Evolutionary conservation across 345 rosid species (phyloP).

Genomic region (Iberis pinnata): DNA sequence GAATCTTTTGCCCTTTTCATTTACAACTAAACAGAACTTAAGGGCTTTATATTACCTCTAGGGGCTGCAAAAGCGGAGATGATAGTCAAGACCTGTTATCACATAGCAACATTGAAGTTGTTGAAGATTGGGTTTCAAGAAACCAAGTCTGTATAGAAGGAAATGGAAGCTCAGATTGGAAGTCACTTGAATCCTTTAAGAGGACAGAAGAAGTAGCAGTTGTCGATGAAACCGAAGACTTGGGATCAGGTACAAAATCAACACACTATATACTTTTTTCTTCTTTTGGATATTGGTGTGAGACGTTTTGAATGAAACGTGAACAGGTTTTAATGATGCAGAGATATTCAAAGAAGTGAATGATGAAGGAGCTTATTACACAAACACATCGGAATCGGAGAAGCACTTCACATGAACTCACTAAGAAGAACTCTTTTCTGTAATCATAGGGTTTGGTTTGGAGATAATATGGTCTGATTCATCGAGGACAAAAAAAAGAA

Average conservation of each 20-base stretch:
- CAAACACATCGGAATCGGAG: slow-evolving; percentile 26
- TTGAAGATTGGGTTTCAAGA: slow-evolving; percentile 75
- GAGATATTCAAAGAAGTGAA: slow-evolving; percentile 57
- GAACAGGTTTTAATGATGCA: slow-evolving; percentile 68
- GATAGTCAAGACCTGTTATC: slow-evolving; percentile 43
- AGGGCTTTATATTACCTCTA: slow-evolving; percentile 7
- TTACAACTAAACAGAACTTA: neutral
- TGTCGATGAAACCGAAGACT: slow-evolving; percentile 56
- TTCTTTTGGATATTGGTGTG: neutral
- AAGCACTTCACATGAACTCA: slow-evolving; percentile 24
- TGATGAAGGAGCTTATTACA: slow-evolving; percentile 34
- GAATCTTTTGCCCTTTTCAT: neutral
- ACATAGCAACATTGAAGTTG: slow-evolving; percentile 32
- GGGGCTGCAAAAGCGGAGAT: slow-evolving; percentile 34
- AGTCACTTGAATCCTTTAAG: slow-evolving; percentile 44
- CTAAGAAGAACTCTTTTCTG: slow-evolving; percentile 9
- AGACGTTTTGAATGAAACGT: slow-evolving; percentile 7
- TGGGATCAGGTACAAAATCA: slow-evolving; percentile 48
- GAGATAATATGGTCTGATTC: too few species aligned
- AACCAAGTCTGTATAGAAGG: slow-evolving; percentile 48
- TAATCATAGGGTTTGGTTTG: slow-evolving; percentile 18
- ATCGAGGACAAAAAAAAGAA: too few species aligned
- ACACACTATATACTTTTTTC: neutral
- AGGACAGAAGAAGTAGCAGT: slow-evolving; percentile 36
- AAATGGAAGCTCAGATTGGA: slow-evolving; percentile 57